phyloP scores from a whole-genome alignment of 163 green algal species.

The Trebouxiophyceae sp. region DNA sequence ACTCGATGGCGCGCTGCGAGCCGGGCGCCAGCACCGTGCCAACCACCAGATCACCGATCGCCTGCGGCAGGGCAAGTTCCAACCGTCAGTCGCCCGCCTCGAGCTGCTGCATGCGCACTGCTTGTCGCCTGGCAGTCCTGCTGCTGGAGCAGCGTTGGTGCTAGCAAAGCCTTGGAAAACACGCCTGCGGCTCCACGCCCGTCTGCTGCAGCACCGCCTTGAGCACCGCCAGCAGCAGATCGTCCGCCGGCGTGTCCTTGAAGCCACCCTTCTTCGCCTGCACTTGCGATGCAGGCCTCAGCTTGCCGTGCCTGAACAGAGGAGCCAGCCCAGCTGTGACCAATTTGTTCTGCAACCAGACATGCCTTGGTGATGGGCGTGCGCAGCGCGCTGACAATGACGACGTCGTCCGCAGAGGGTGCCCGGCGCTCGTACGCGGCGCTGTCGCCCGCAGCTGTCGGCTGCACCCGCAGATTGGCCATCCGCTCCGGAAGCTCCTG shows the following conservation, averaged over 20 bases:
- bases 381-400: slow-evolving; percentile 79
- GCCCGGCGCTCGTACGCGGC: slow-evolving; percentile 66
- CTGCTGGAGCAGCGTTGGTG: no score
- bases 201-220: slow-evolving; percentile 76
- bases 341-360: no score
- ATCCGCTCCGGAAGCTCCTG: neutral
- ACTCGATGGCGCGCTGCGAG: slow-evolving; percentile 91
- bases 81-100: neutral
- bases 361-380: slow-evolving; percentile 85
- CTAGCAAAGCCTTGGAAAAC: no score
- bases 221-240: slow-evolving; percentile 86
- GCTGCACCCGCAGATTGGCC: neutral
- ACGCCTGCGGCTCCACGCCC: slow-evolving; percentile 65
- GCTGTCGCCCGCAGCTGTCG: slow-evolving; percentile 50
- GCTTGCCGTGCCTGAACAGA: no score
- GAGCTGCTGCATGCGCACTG: neutral
- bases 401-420: slow-evolving; percentile 67
- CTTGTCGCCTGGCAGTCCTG: no score
- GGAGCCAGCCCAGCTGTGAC: no score
- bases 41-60: slow-evolving; percentile 92
- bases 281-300: no score
- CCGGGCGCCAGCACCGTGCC: slow-evolving; percentile 86
- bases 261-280: slow-evolving; percentile 82
- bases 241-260: slow-evolving; percentile 85
- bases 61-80: slow-evolving; percentile 22